Evolutionary conservation across 2,329 filamentous ascomycete genomes (phyloP), one percentile per base, ranked within the genome.

Genomic region (Atkinsonella hypoxylon): DNA sequence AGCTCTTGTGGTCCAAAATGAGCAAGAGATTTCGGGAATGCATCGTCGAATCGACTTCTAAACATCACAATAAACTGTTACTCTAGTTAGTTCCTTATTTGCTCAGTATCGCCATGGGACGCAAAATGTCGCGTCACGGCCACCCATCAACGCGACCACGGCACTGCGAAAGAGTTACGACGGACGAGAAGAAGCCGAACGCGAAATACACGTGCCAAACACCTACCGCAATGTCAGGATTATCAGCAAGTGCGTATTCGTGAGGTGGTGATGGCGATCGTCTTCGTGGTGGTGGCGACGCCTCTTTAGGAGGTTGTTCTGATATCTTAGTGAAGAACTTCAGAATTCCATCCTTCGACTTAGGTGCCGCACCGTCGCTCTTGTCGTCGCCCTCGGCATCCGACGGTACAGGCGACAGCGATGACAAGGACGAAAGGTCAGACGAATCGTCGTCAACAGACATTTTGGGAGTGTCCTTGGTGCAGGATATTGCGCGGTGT

Each of bases 41-140:
- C 85, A 54, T 95, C 89, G 69, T 79, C 83, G 69, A 98, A 97
- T 63, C 93, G 88, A 68, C 87, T 86, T 67, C 91, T 83, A 70
- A 97, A 98, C 88, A 95, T 96, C 58, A 97, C 89, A 68, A 98
- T 87, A 70, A 98, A 96, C 89, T 96, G 61, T 58, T 26, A 10
- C 20, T 15, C n/a, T 12, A 30, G 44, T 52, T n/a, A 54, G 52
- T 45, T 22, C 18, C 34, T 50, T 45, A 17, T 45, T 48, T 15
- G 30, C 20, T 22, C 18, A 20, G 13, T 39, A 31, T 22, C 40
- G 34, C 6, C n/a, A 64, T 57, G 58, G 56, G 56, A 75, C 77
- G 77, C 75, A 74, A 75, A 65, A 61, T 64, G 61, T 72, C 76
- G 75, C 77, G 78, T 79, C 67, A 61, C 61, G 69, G 69, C 67